Conservation (phyloP, 495 filamentous ascomycete species). For the Podospora pseudoanserina region DNA sequence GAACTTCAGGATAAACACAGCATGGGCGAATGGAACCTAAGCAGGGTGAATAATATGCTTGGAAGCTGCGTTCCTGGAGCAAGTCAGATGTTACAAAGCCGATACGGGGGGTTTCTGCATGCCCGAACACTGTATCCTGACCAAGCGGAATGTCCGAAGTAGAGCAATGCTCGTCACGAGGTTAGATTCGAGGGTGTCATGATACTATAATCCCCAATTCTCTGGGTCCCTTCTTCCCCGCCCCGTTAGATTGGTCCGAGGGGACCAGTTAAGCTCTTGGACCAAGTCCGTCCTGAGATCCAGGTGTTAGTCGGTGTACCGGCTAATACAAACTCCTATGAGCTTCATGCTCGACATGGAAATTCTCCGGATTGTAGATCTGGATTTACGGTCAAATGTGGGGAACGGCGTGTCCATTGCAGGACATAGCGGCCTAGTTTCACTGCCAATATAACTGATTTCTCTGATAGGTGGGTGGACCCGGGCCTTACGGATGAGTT, state of each 20-base stretch:
- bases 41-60: background rate
- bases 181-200: background rate
- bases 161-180: background rate
- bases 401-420: background rate
- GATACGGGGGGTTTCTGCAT: background rate
- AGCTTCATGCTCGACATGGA: background rate
- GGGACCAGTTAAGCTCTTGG: conserved; percentile 18
- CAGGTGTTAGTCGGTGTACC: background rate
- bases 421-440: background rate
- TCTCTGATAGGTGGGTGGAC: background rate
- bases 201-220: conserved; percentile 13
- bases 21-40: background rate
- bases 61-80: background rate
- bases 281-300: conserved; percentile 8
- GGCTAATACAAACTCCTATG: background rate
- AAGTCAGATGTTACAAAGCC: background rate
- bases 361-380: background rate
- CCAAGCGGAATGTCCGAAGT: background rate
- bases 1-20: background rate
- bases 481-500: no score
- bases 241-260: conserved; percentile 13
- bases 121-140: conserved; percentile 1
- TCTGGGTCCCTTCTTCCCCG: conserved; percentile 12
- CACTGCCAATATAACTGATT: background rate
- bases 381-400: conserved; percentile 3